phyloP scores from a whole-genome alignment of 192 early-diverging fungal genomes.

The Coemansia sp. region DNA sequence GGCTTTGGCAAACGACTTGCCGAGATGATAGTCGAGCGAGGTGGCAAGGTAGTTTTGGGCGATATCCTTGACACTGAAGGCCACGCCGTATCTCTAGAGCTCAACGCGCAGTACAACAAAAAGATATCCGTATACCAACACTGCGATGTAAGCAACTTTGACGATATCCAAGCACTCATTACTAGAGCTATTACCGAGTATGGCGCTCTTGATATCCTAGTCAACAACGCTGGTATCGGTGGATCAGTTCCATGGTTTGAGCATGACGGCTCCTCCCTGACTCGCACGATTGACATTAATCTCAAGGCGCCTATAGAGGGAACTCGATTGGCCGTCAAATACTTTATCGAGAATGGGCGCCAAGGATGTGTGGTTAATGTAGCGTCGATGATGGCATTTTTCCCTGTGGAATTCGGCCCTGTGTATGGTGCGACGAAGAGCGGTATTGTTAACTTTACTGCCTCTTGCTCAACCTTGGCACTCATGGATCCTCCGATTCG shows the following conservation, averaged over 20 bases:
- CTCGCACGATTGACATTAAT: conserved; percentile 73
- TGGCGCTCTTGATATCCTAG: conserved; percentile 63
- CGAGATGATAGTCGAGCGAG: conserved; percentile 61
- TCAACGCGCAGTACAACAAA: conserved; percentile 27
- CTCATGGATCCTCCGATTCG: conserved; percentile 52
- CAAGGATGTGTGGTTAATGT: conserved; percentile 76
- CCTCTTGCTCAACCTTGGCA: conserved; percentile 53
- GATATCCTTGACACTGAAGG: conserved; percentile 62
- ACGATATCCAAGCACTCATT: conserved; percentile 46
- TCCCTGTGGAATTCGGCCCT: conserved; percentile 61
- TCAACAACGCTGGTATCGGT: conserved; percentile 70
- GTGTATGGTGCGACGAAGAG: conserved; percentile 80
- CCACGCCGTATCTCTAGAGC: conserved; percentile 33
- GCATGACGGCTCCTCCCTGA: conserved; percentile 45
- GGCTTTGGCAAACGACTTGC: conserved; percentile 72
- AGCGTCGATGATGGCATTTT: conserved; percentile 73
- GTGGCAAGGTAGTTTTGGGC: conserved; percentile 67
- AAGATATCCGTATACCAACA: conserved; percentile 48
- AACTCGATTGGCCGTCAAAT: conserved; percentile 70
- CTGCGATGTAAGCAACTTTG: conserved; percentile 60
- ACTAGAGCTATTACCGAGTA: conserved; percentile 56
- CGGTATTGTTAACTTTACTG: conserved; percentile 70
- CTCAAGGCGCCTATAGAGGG: conserved; percentile 76
- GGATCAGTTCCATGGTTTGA: conserved; percentile 56
- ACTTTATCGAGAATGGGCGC: conserved; percentile 58